Percentiles rank a stretch among this genome's conserved stretches.
Conservation (phyloP, 345 rosid species). For the Bretschneidera sinensis region DNA sequence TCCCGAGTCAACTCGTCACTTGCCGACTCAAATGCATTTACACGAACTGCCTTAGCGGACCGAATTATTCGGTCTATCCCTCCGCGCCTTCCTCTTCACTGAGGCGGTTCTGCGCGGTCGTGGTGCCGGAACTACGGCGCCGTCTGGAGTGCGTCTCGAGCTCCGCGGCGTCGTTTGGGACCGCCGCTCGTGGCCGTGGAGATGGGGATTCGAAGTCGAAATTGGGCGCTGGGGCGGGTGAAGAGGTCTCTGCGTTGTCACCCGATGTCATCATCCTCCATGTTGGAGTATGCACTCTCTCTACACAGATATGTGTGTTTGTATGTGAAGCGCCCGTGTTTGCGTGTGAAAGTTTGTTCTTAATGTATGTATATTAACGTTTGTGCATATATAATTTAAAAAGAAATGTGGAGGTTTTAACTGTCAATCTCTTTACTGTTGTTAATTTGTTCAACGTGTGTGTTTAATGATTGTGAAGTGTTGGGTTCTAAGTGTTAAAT, state of each 20-base stretch:
- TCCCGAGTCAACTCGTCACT: conserved; percentile 20
- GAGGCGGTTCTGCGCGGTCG: conserved; percentile 23
- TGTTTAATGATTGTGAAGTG: not conserved
- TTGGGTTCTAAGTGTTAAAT: too few species aligned
- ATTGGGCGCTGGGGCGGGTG: conserved; percentile 40
- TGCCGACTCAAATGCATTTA: conserved; percentile 20
- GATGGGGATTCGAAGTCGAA: conserved; percentile 45
- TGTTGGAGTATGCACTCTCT: conserved; percentile 63
- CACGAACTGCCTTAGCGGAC: conserved; percentile 1
- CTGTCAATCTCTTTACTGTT: not conserved
- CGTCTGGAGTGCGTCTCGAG: conserved; percentile 48
- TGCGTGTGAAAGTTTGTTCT: too few species aligned
- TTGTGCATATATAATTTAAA: not conserved
- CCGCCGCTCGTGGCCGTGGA: conserved; percentile 41
- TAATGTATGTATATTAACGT: too few species aligned
- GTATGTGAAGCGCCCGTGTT: too few species aligned
- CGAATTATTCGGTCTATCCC: conserved; percentile 15
- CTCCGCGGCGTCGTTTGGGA: conserved; percentile 48
- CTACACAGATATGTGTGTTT: too few species aligned
- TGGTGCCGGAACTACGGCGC: conserved; percentile 28
- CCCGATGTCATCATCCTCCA: conserved; percentile 79
- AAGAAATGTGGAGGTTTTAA: too few species aligned
- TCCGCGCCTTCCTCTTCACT: conserved; percentile 10
- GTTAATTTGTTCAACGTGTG: not conserved
- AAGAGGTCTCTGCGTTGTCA: conserved; percentile 42